Conservation (phyloP, 1,139 yeast genomes). For the Lodderomyces elongisporus region DNA sequence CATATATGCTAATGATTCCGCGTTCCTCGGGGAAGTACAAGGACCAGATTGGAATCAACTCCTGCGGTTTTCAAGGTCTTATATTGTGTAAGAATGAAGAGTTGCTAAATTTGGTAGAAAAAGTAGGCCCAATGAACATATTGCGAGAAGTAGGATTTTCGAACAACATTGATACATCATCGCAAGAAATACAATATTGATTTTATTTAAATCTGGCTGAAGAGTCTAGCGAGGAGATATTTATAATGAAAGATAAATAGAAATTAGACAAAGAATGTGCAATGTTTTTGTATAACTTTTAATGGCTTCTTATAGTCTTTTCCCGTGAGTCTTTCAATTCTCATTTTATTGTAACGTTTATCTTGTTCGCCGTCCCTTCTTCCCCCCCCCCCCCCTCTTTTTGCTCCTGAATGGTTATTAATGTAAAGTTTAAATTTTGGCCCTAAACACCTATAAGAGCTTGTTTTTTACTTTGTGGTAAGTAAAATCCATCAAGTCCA, state of each 20-base stretch:
- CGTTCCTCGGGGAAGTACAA: slow-evolving; percentile 44
- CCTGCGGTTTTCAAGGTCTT: slow-evolving; percentile 78
- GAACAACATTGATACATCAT: slow-evolving; percentile 34
- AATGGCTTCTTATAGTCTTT: too few species aligned
- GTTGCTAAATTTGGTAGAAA: slow-evolving; percentile 33
- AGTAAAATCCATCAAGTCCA: too few species aligned
- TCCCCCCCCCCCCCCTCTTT: too few species aligned
- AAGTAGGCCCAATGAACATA: slow-evolving; percentile 42
- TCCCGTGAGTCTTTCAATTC: too few species aligned
- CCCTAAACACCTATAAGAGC: too few species aligned
- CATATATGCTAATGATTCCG: slow-evolving; percentile 86
- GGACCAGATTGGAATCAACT: slow-evolving; percentile 58
- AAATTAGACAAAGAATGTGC: neutral
- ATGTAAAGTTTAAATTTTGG: too few species aligned
- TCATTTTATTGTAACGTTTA: too few species aligned
- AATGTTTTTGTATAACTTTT: neutral
- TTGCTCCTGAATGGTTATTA: too few species aligned
- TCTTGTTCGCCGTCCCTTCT: too few species aligned
- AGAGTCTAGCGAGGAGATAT: too few species aligned
- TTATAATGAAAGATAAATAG: neutral
- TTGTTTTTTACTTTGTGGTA: too few species aligned
- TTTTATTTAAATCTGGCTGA: too few species aligned
- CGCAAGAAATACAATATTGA: slow-evolving; percentile 39
- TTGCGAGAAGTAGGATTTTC: slow-evolving; percentile 64
- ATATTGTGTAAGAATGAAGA: slow-evolving; percentile 69